Base-by-base conservation (phyloP, 2,329 filamentous ascomycete species). In the Nannizzia gypsea region DNA sequence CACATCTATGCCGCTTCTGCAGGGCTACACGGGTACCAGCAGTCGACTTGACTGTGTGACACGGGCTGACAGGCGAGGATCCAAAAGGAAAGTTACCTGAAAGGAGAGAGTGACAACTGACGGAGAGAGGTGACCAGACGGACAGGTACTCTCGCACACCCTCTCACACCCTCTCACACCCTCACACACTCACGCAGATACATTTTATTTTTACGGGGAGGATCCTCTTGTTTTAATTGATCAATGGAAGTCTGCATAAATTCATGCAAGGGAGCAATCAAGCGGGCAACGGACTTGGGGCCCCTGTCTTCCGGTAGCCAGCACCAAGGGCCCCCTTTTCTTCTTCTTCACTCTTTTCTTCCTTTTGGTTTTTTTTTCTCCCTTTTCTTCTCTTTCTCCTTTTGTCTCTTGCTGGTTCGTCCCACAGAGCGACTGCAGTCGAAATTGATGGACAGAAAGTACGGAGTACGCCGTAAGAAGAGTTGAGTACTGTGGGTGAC, bases 131-230 rank as follows among this genome's bases (percentile, higher is more conserved):
- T n/a, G n/a, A n/a, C n/a, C n/a, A n/a, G n/a, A n/a, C n/a, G n/a
- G n/a, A n/a, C n/a, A n/a, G n/a, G n/a, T n/a, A n/a, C n/a, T n/a
- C n/a, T n/a, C n/a, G 8, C 31, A 36, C 31, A 34, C 31, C 11
- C 31, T 2, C 31, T 34, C 31, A 2, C 31, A 2, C 6, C 11
- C 31, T 11, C 31, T 36, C 31, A 36, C 31, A 36, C 9, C 4
- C 28, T 31, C 28, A 31, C 31, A 36, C 31, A 11, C 31, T 9
- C 31, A 36, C 31, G 31, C 31, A 36, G 31, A 36, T 36, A 31
- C 48, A 52, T 52, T 52, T n/a, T 17, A n/a, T 42, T n/a, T 52
- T 52, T 52, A 52, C 48, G 48, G 48, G 48, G 48, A 52, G 26
- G 48, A 31, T 28, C 26, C 48, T 31, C 26, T 31, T 52, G 22